Conservation (phyloP, 2,329 filamentous ascomycete genomes). For the Didymella exigua region DNA sequence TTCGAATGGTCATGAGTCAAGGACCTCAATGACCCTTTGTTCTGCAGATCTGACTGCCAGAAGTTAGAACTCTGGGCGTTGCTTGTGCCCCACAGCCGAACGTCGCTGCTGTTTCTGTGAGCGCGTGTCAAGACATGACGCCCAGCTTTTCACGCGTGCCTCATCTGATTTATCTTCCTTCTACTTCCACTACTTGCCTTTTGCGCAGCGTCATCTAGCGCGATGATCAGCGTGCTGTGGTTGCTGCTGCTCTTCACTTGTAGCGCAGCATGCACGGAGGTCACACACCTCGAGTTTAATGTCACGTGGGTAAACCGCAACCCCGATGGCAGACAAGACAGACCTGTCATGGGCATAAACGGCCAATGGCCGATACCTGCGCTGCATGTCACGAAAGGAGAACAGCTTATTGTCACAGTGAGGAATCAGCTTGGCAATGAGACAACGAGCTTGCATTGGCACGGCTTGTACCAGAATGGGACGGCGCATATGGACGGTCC, state of each 20-base stretch:
- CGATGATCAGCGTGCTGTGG: not conserved
- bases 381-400: slow-evolving; percentile 75
- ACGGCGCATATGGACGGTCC: slow-evolving; percentile 76
- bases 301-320: slow-evolving; percentile 60
- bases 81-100: not conserved
- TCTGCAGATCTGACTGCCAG: not conserved
- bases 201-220: not conserved
- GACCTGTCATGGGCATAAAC: slow-evolving; percentile 69
- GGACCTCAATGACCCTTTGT: not conserved
- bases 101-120: not conserved
- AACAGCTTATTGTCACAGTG: slow-evolving; percentile 70
- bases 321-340: slow-evolving; percentile 55
- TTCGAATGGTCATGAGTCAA: not conserved
- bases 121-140: not conserved
- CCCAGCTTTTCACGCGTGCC: not conserved
- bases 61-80: not conserved
- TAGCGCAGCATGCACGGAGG: slow-evolving; percentile 23
- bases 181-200: not conserved
- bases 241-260: slow-evolving; percentile 10
- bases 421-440: slow-evolving; percentile 68
- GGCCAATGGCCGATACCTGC: slow-evolving; percentile 73
- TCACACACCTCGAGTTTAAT: slow-evolving; percentile 56
- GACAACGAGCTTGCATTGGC: slow-evolving; percentile 72
- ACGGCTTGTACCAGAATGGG: slow-evolving; percentile 76
- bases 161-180: not conserved